These are phyloP conservation scores for Kalanchoe fedtschenkoi DNA, from an alignment of 164 flowering plant genomes.

Conservation along the genomic window DNA sequence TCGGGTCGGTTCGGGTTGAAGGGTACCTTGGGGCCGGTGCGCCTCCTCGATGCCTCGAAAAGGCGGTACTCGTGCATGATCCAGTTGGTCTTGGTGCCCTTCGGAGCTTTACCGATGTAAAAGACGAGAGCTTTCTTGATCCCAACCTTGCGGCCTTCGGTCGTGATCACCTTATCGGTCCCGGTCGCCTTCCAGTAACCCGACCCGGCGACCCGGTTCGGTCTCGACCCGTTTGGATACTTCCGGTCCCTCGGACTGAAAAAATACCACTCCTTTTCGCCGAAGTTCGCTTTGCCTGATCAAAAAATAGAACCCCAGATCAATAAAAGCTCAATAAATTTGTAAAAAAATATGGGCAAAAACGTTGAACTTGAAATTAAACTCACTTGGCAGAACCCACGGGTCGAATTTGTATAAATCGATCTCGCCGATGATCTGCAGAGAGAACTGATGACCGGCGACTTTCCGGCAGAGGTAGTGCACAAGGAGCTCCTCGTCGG, in stretches of 20 bases:
- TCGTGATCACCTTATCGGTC: slow-evolving; percentile 62
- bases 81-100: slow-evolving; percentile 87
- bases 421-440: slow-evolving; percentile 45
- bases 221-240: slow-evolving; percentile 83
- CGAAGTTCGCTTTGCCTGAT: slow-evolving; percentile 69
- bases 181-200: slow-evolving; percentile 97
- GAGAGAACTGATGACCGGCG: slow-evolving; percentile 37
- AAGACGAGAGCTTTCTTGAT: slow-evolving; percentile 82
- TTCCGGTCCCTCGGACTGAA: slow-evolving; percentile 81
- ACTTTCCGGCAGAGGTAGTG: slow-evolving; percentile 49
- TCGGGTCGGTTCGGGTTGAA: too few species aligned
- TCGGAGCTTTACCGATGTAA: slow-evolving; percentile 76
- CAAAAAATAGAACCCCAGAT: background rate
- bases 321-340: background rate
- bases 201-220: slow-evolving; percentile 81
- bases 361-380: background rate
- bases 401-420: slow-evolving; percentile 61
- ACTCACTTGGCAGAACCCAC: slow-evolving; percentile 48
- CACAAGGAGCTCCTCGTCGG: slow-evolving; percentile 57
- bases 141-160: slow-evolving; percentile 62
- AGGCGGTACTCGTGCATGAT: slow-evolving; percentile 90
- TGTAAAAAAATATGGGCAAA: too few species aligned
- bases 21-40: slow-evolving; percentile 43
- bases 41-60: slow-evolving; percentile 29
- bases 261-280: slow-evolving; percentile 92